phyloP scores from a whole-genome alignment of 2,329 filamentous ascomycete species.

The Lachnellula arida region DNA sequence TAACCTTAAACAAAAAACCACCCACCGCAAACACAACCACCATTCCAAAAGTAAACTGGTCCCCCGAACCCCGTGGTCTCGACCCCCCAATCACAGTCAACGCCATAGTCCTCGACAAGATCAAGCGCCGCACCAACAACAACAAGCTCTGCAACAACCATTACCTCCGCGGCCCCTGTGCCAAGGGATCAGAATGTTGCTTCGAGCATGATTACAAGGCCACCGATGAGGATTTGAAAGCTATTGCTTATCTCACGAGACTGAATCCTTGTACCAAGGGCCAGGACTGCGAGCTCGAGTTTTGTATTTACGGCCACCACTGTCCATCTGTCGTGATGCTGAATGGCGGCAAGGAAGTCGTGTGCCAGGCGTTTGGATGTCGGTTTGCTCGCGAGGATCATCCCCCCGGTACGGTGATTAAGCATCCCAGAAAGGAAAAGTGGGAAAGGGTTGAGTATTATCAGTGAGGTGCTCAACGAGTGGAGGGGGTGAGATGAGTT shows the following conservation, averaged over 20 bases:
- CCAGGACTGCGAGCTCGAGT: conserved; percentile 52
- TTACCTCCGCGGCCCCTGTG: conserved; percentile 53
- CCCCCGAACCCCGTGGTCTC: conserved; percentile 49
- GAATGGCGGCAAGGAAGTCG: conserved; percentile 34
- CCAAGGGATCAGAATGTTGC: conserved; percentile 49
- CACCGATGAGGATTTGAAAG: conserved; percentile 49
- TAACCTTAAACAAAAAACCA: conserved; percentile 9
- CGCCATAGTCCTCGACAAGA: conserved; percentile 43
- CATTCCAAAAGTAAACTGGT: conserved; percentile 39
- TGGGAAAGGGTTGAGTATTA: conserved; percentile 14
- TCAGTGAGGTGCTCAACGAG: too few relatives aligned
- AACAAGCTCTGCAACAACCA: conserved; percentile 60
- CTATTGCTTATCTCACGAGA: conserved; percentile 51
- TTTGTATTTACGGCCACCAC: conserved; percentile 61
- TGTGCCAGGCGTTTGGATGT: conserved; percentile 51
- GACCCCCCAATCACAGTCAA: conserved; percentile 48
- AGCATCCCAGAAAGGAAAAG: conserved; percentile 26
- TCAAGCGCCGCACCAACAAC: conserved; percentile 51
- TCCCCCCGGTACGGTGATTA: conserved; percentile 46
- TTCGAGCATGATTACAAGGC: conserved; percentile 55
- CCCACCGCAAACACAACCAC: conserved; percentile 1
- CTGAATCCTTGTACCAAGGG: conserved; percentile 53
- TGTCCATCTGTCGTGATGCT: conserved; percentile 26
- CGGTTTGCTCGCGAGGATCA: conserved; percentile 50
- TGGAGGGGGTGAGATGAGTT: too few relatives aligned